These are phyloP conservation scores for Sideroxylon spinosum DNA, from an alignment of 179 eudicot genomes.

Conservation along the genomic window DNA sequence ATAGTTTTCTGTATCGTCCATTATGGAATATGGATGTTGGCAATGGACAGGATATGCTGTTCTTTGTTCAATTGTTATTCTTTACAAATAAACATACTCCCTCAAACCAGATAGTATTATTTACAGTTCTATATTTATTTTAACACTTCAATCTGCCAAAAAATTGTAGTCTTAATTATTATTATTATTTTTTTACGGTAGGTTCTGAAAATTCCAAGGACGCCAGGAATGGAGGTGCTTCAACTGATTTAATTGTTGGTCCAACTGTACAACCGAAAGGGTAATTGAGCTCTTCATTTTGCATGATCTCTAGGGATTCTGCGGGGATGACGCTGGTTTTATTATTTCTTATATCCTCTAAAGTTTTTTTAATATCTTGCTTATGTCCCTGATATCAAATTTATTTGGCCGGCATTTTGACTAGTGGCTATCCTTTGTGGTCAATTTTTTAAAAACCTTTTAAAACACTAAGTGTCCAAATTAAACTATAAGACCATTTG, in stretches of 20 bases:
- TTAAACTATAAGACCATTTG: neutral
- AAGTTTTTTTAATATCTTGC: neutral
- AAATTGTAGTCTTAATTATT: neutral
- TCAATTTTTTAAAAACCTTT: neutral
- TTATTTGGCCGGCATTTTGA: neutral
- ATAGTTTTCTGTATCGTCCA: neutral
- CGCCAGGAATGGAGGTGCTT: constrained; percentile 48
- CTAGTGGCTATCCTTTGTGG: neutral
- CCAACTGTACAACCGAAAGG: constrained; percentile 57
- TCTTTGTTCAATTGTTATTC: neutral
- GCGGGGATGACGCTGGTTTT: neutral
- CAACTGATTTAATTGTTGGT: constrained; percentile 52
- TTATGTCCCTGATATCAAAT: neutral
- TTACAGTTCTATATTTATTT: neutral
- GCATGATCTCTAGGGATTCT: neutral
- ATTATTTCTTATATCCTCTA: neutral
- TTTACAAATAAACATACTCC: neutral
- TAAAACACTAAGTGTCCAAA: neutral
- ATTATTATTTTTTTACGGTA: constrained; percentile 12
- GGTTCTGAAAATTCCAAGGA: constrained; percentile 53
- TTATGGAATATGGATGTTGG: neutral
- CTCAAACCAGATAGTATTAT: neutral
- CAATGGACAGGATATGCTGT: no score
- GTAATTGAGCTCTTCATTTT: constrained; percentile 32
- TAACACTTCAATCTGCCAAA: neutral